Evolutionary conservation across 306 rosid genomes (phyloP).

Genomic region (Medicago lupulina): DNA sequence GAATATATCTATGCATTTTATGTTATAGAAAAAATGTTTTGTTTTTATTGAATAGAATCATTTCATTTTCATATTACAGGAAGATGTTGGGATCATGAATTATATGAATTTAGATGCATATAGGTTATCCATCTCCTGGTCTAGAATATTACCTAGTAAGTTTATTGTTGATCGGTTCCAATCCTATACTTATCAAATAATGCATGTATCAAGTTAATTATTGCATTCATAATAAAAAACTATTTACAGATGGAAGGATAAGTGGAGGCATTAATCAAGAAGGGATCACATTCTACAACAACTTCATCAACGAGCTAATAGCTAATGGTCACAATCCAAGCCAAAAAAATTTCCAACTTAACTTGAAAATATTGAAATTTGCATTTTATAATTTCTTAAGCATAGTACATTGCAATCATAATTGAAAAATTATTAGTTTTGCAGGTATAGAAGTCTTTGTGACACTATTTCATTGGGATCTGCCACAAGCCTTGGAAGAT

Average conservation of each 20-base stretch:
- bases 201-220: neutral
- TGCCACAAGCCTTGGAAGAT: slow-evolving; percentile 69
- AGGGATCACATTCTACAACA: slow-evolving; percentile 64
- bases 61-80: slow-evolving; percentile 41
- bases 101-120: slow-evolving; percentile 61
- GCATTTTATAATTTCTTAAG: neutral
- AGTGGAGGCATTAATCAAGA: slow-evolving; percentile 65
- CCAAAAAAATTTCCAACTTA: too few species aligned
- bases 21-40: neutral
- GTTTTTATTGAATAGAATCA: neutral
- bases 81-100: slow-evolving; percentile 70
- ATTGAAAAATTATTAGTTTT: neutral
- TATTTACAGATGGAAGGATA: slow-evolving; percentile 52
- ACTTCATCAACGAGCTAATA: slow-evolving; percentile 59
- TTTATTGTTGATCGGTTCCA: too few species aligned
- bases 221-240: neutral
- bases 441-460: slow-evolving; percentile 49
- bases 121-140: slow-evolving; percentile 76
- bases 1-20: neutral
- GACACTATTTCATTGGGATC: slow-evolving; percentile 79
- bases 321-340: slow-evolving; percentile 61
- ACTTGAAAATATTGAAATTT: slow-evolving; percentile 12
- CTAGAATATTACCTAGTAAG: slow-evolving; percentile 72
- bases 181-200: too few species aligned
- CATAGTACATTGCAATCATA: neutral